These are phyloP conservation scores for Boletus eberwhitei DNA, from an alignment of 768 basidiomycete genomes.

Conservation along the genomic window DNA sequence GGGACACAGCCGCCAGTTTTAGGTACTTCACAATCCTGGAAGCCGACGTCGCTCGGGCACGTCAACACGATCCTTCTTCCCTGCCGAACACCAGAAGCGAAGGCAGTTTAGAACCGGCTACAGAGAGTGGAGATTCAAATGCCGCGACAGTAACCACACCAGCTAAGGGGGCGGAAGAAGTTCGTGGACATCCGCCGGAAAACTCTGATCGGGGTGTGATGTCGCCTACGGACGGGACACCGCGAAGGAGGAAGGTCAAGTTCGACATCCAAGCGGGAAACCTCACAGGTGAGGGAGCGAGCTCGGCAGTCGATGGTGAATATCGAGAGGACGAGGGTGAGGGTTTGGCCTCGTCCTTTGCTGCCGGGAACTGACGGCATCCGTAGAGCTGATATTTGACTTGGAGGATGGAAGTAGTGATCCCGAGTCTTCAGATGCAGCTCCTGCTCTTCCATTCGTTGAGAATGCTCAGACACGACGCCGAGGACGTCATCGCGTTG, in stretches of 20 bases:
- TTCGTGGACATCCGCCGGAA: constrained; percentile 13
- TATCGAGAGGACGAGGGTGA: constrained; percentile 44
- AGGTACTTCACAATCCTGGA: constrained; percentile 45
- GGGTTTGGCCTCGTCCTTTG: constrained; percentile 11
- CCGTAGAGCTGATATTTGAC: constrained; percentile 65
- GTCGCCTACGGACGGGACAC: constrained; percentile 30
- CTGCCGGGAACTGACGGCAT: constrained; percentile 3
- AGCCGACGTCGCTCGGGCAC: constrained; percentile 35
- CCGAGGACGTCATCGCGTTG: constrained; percentile 28
- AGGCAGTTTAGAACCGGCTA: constrained; percentile 1
- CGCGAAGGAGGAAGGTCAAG: constrained; percentile 64
- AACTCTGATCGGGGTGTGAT: constrained; percentile 20
- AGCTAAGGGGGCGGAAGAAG: constrained; percentile 11
- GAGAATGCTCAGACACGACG: constrained; percentile 26
- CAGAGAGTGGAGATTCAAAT: constrained; percentile 11
- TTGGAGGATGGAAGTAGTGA: constrained; percentile 52
- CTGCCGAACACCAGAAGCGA: constrained; percentile 9
- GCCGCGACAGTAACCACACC: constrained; percentile 8
- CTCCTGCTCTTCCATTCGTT: constrained; percentile 36
- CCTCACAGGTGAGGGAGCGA: constrained; percentile 42
- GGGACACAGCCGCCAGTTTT: constrained; percentile 47
- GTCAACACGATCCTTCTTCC: constrained; percentile 14
- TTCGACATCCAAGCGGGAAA: constrained; percentile 65
- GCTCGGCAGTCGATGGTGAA: constrained; percentile 33
- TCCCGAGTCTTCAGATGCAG: constrained; percentile 31